Evolutionary conservation across 78 protist genomes (phyloP).

Genomic region (Dictyostelium intermedium): DNA sequence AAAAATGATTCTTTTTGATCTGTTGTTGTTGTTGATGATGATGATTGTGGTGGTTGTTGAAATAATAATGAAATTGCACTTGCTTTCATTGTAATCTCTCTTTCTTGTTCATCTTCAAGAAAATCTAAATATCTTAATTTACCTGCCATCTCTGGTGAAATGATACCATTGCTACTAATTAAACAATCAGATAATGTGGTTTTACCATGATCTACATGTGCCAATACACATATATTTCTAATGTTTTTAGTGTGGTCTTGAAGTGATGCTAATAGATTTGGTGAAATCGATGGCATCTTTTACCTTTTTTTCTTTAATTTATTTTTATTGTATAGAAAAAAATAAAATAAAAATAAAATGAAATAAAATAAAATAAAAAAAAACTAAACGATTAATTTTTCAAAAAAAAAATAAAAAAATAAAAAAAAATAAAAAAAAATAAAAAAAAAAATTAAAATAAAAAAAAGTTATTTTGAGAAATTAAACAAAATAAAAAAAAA

Average conservation of each 20-base stretch:
- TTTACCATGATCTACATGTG: conserved; percentile 99
- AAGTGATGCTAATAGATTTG: conserved; percentile 22
- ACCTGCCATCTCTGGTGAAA: conserved; percentile 93
- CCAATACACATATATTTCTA: conserved; percentile 95
- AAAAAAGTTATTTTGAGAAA: neutral
- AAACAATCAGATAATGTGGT: conserved; percentile 96
- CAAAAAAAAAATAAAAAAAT: too few species aligned
- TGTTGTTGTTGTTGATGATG: neutral
- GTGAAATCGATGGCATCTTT: conserved; percentile 23
- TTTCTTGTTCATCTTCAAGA: conserved; percentile 95
- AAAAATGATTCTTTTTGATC: conserved; percentile 35
- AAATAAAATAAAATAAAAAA: too few species aligned
- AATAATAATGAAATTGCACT: conserved; percentile 91
- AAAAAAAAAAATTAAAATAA: too few species aligned
- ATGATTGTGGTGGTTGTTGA: neutral
- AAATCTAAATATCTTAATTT: conserved; percentile 93
- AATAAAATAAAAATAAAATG: too few species aligned
- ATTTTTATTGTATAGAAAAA: too few species aligned
- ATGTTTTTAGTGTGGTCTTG: conserved; percentile 56
- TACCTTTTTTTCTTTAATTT: neutral
- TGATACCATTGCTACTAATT: conserved; percentile 94
- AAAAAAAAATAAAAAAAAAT: too few species aligned
- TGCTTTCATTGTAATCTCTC: conserved; percentile 98
- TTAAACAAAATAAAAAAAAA: too few species aligned
- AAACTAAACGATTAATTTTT: too few species aligned